Conservation (phyloP, 306 rosid genomes). For the Vachellia pachyceras region DNA sequence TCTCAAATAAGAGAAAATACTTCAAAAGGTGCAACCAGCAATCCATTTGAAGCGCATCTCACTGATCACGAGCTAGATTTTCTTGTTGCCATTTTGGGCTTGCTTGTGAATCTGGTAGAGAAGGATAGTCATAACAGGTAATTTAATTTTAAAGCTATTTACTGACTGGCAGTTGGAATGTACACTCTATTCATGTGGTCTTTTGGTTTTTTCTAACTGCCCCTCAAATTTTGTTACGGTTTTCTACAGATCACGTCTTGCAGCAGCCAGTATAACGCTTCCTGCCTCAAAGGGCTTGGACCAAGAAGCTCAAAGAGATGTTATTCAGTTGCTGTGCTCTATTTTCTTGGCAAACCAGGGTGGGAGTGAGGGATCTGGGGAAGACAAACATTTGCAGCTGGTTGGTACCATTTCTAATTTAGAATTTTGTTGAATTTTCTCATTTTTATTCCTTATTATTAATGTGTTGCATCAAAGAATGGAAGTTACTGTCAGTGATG, state of each 20-base stretch:
- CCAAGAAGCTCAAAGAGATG: conserved; percentile 58
- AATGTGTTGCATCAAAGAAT: conserved; percentile 21
- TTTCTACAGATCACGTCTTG: conserved; percentile 56
- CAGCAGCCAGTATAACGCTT: conserved; percentile 51
- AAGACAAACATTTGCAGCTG: conserved; percentile 52
- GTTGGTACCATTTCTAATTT: conserved; percentile 51
- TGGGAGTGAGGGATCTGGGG: conserved; percentile 74
- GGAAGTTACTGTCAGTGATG: conserved; percentile 3
- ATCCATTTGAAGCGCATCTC: conserved; percentile 62
- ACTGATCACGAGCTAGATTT: conserved; percentile 89
- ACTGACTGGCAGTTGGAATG: conserved; percentile 29
- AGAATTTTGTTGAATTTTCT: neutral
- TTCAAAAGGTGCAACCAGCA: conserved; percentile 44
- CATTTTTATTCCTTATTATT: conserved; percentile 17
- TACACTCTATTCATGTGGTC: neutral
- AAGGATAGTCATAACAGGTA: conserved; percentile 92
- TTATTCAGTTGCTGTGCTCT: conserved; percentile 71
- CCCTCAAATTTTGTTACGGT: conserved; percentile 24
- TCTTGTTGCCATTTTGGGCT: conserved; percentile 96
- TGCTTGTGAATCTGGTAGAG: conserved; percentile 96
- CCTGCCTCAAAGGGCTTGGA: conserved; percentile 54
- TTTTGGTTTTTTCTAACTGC: neutral
- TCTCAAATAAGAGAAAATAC: conserved; percentile 48
- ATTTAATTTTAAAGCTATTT: conserved; percentile 23
- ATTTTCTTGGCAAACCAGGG: conserved; percentile 94